Conservation (phyloP, 352 stramenopile species). For the Phytophthora chlamydospora region DNA sequence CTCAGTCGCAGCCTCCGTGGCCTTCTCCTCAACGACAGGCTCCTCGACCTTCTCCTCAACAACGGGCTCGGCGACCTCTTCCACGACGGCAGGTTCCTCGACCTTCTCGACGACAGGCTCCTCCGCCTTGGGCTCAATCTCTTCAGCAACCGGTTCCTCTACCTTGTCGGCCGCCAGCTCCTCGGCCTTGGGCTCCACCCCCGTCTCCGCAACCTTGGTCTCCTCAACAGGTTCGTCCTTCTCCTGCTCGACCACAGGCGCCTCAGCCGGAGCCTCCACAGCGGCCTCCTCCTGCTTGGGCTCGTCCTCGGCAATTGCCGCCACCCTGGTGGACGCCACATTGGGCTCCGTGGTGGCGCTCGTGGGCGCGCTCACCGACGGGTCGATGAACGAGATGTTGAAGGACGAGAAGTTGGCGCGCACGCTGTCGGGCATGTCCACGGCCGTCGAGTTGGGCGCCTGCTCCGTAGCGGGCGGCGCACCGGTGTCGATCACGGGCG, state of each 20-base stretch:
- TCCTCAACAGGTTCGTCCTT: not conserved
- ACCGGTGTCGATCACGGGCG: slow-evolving; percentile 10
- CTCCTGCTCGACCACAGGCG: not conserved
- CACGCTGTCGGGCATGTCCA: slow-evolving; percentile 51
- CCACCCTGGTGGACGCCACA: slow-evolving; percentile 25
- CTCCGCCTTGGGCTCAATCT: no score
- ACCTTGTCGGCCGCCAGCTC: slow-evolving; percentile 1
- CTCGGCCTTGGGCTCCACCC: slow-evolving; percentile 1
- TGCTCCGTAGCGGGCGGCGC: slow-evolving; percentile 19
- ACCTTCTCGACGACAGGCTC: slow-evolving; percentile 2
- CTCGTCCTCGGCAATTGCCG: slow-evolving; percentile 3
- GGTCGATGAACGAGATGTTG: slow-evolving; percentile 63
- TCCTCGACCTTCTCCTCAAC: not conserved
- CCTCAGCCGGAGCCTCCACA: not conserved
- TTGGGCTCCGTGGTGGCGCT: slow-evolving; percentile 40
- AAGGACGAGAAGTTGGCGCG: slow-evolving; percentile 61
- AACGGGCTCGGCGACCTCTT: not conserved
- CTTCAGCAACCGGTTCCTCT: not conserved
- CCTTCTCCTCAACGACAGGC: not conserved
- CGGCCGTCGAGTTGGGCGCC: slow-evolving; percentile 21
- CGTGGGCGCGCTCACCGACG: slow-evolving; percentile 42
- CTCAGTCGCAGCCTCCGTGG: not conserved
- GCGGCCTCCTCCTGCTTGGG: slow-evolving; percentile 1
- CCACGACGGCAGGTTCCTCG: not conserved
- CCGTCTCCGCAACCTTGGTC: not conserved